Evolutionary conservation across 2,329 filamentous ascomycete genomes (phyloP).

Genomic region (Diaporthe citriasiana): DNA sequence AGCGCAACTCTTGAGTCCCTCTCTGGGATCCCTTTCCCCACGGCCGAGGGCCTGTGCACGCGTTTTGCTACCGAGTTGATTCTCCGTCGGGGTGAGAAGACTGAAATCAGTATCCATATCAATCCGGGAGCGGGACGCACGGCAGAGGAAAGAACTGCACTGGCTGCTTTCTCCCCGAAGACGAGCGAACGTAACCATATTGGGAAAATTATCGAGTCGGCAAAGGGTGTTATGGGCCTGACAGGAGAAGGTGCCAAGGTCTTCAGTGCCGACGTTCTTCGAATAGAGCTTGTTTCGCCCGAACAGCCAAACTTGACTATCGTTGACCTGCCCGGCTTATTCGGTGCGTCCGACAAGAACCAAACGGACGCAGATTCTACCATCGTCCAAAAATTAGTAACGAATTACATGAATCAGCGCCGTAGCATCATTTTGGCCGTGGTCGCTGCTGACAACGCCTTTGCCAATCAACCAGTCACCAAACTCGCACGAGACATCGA

Average conservation of each 20-base stretch:
- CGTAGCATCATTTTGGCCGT: constrained; percentile 73
- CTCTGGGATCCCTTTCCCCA: constrained; percentile 71
- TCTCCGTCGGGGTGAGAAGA: constrained; percentile 59
- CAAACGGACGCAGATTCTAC: constrained; percentile 61
- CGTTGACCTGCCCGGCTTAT: constrained; percentile 71
- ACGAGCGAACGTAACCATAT: constrained; percentile 48
- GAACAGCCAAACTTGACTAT: constrained; percentile 67
- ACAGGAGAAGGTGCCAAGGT: constrained; percentile 48
- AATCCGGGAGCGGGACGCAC: constrained; percentile 51
- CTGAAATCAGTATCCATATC: constrained; percentile 55
- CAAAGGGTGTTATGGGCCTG: constrained; percentile 65
- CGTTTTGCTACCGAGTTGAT: constrained; percentile 74
- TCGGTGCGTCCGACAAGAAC: constrained; percentile 62
- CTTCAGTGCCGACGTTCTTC: constrained; percentile 63
- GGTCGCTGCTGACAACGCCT: constrained; percentile 69
- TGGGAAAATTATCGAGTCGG: constrained; percentile 54
- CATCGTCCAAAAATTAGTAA: constrained; percentile 62
- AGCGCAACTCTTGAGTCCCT: constrained; percentile 70
- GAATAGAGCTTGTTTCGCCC: constrained; percentile 63
- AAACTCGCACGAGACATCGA: constrained; percentile 59
- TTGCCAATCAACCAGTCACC: constrained; percentile 70
- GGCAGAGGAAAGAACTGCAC: constrained; percentile 46
- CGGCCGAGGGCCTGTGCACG: constrained; percentile 71
- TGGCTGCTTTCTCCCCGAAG: constrained; percentile 48
- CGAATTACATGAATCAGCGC: constrained; percentile 67